These are phyloP conservation scores for Eucommia ulmoides DNA, from an alignment of 257 asterid genomes.

Conservation along the genomic window DNA sequence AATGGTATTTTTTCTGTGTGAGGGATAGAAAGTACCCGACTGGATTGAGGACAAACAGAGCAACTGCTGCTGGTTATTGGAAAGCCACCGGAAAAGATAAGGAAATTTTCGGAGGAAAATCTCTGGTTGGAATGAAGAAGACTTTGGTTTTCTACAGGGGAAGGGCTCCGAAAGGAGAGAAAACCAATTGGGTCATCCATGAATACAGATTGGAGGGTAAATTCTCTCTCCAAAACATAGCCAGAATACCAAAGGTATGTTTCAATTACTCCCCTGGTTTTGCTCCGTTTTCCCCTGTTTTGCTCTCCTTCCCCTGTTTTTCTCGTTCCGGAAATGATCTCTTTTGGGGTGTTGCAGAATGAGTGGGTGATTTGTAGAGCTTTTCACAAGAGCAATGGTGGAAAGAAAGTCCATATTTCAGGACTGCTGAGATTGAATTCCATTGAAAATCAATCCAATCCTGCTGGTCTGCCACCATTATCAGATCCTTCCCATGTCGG, in stretches of 20 bases:
- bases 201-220: conserved; percentile 68
- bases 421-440: conserved; percentile 34
- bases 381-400: conserved; percentile 68
- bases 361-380: conserved; percentile 97
- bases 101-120: conserved; percentile 42
- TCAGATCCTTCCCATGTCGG: conserved; percentile 34
- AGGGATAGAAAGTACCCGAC: conserved; percentile 76
- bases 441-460: conserved; percentile 8
- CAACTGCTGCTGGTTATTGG: conserved; percentile 73
- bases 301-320: background rate
- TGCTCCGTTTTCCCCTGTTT: background rate
- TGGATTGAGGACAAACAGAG: conserved; percentile 64
- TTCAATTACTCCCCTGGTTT: conserved; percentile 8
- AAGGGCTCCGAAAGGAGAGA: conserved; percentile 75
- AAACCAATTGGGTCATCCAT: conserved; percentile 67
- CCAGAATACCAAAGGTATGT: conserved; percentile 48
- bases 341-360: conserved; percentile 26
- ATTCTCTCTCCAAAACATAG: conserved; percentile 25
- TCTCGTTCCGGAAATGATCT: background rate
- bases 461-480: conserved; percentile 44
- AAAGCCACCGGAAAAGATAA: conserved; percentile 82
- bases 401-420: conserved; percentile 60
- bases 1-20: conserved; percentile 74
- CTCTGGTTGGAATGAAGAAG: conserved; percentile 61
- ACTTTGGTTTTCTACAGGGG: conserved; percentile 73